Conservation (phyloP, 202 grass and related monocot genomes). For the Carex sylvatica region DNA sequence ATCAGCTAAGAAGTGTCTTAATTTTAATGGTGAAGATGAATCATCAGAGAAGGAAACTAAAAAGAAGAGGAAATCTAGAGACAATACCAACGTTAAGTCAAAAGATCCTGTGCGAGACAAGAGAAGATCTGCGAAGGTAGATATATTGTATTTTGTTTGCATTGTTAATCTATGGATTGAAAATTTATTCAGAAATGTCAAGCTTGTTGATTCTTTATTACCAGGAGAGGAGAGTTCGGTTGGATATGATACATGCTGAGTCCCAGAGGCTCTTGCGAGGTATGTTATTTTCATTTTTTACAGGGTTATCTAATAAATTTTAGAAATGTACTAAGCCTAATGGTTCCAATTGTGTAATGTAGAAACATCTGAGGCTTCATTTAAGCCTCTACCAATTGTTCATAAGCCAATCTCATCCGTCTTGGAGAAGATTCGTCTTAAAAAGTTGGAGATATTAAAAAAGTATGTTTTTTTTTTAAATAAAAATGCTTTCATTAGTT, state of each 20-base stretch:
- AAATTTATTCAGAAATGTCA: not conserved
- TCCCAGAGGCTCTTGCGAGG: constrained; percentile 83
- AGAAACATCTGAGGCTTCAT: constrained; percentile 74
- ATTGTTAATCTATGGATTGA: not conserved
- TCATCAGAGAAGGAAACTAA: constrained; percentile 31
- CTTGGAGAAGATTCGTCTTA: constrained; percentile 86
- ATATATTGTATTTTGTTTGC: not conserved
- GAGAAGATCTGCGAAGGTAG: constrained; percentile 65
- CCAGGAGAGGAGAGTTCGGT: constrained; percentile 62
- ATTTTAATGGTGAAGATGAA: constrained; percentile 48
- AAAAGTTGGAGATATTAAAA: constrained; percentile 70
- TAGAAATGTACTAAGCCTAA: not conserved
- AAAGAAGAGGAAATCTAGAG: constrained; percentile 46
- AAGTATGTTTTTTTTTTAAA: constrained; percentile 32
- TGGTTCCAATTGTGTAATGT: not conserved
- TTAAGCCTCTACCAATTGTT: constrained; percentile 58
- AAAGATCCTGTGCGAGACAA: constrained; percentile 53
- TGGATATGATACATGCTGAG: constrained; percentile 62
- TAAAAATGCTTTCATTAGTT: not conserved
- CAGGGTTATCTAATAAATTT: not conserved
- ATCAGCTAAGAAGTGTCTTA: constrained; percentile 78
- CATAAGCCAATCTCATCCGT: constrained; percentile 87
- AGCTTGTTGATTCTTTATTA: constrained; percentile 13
- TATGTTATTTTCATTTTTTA: constrained; percentile 23
- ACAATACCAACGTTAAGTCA: not conserved